Evolutionary conservation across 192 early-diverging fungal species (phyloP), one percentile per base, ranked within the genome.

Genomic region (Spizellomyces punctatus): DNA sequence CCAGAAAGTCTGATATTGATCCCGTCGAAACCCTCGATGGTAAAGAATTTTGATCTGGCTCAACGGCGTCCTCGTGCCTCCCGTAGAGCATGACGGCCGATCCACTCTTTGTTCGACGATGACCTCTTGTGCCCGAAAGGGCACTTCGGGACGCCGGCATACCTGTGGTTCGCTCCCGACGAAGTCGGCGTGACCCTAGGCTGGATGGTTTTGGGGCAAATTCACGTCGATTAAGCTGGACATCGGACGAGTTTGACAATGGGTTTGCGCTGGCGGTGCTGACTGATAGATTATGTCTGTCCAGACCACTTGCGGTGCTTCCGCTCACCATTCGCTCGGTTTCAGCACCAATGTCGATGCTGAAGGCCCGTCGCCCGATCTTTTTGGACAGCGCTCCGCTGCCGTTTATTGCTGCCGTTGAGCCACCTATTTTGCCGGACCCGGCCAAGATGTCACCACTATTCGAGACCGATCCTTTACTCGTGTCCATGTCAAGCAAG

Each of bases 71-170:
- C 22, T 22, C 27, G 1, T 1, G 22, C 16, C 63, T 12, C 48
- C 59, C 44, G 46, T 64, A 45, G 14, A 49, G 43, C 2, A 8
- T 56, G 10, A 64, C 71, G 14, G 71, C 71, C 6, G 71, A 72
- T 22, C 71, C 71, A 52, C 46, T 52, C 45, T 72, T 72, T 10
- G 36, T 64, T 17, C 71, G 61, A 42, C 71, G 61, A 72, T 72
- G 71, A 21, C 71, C 63, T 12, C 58, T 12, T 6, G 57, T n/a
- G 16, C 41, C 48, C 16, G 14, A 12, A 7, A 17, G 12, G 7
- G 46, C 8, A 54, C 19, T 27, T 50, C 45, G 46, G 36, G 65
- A 66, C 42, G 49, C 21, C n/a, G 50, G 49, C 49, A 50, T 4
- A 2, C 65, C 47, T 21, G 49, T 52, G 17, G 42, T 36, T 41